Conservation (phyloP, 306 rosid species). For the Acacia crassicarpa region DNA sequence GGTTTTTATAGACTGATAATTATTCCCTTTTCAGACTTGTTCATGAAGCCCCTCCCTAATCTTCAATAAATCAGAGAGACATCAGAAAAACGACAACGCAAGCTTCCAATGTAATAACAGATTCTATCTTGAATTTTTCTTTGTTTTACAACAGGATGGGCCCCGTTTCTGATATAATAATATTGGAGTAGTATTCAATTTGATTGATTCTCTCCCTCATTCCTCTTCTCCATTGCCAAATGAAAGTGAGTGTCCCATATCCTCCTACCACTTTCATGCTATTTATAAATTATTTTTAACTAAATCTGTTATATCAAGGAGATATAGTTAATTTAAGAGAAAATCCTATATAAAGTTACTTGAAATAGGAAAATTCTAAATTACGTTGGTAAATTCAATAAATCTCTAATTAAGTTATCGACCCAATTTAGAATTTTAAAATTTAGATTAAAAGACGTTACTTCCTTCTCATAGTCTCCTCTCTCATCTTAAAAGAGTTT, state of each 20-base stretch:
- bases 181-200: slow-evolving; percentile 38
- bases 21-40: slow-evolving; percentile 41
- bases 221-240: not conserved
- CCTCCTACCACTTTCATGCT: too few relatives aligned
- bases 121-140: slow-evolving; percentile 38
- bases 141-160: slow-evolving; percentile 28
- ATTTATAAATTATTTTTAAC: too few relatives aligned
- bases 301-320: too few relatives aligned
- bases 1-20: slow-evolving; percentile 30
- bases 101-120: slow-evolving; percentile 43
- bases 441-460: too few relatives aligned
- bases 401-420: too few relatives aligned
- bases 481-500: too few relatives aligned
- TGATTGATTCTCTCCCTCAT: slow-evolving; percentile 21
- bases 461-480: too few relatives aligned
- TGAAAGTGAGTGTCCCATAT: not conserved
- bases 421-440: too few relatives aligned
- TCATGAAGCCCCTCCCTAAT: slow-evolving; percentile 36
- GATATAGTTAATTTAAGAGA: too few relatives aligned
- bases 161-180: slow-evolving; percentile 33
- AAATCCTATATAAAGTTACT: too few relatives aligned
- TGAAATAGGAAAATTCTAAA: too few relatives aligned
- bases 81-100: slow-evolving; percentile 62
- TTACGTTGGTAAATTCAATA: too few relatives aligned
- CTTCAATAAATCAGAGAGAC: slow-evolving; percentile 49